These are phyloP conservation scores for Warburgia ugandensis DNA, from an alignment of 164 flowering plant genomes.

Conservation along the genomic window DNA sequence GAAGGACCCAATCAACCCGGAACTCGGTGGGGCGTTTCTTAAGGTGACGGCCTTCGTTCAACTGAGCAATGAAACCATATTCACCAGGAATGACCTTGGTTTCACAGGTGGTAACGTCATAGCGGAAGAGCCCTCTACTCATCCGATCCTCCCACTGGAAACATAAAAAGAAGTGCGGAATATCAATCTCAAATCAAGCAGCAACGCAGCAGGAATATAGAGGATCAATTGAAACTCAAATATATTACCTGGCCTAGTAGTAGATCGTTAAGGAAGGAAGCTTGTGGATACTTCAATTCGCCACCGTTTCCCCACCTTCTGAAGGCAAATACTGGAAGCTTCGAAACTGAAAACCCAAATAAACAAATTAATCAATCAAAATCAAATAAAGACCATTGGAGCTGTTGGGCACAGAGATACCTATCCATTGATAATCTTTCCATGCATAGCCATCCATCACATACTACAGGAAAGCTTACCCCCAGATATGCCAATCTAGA, in stretches of 20 bases:
- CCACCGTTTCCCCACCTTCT: slow-evolving; percentile 16
- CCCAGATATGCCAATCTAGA: neutral
- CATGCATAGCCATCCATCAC: neutral
- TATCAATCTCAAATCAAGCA: neutral
- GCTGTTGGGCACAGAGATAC: too few species aligned
- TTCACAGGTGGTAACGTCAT: slow-evolving; percentile 73
- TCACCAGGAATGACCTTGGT: slow-evolving; percentile 66
- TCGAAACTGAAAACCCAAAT: slow-evolving; percentile 26
- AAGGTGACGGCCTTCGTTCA: slow-evolving; percentile 83
- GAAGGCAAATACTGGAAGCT: slow-evolving; percentile 41
- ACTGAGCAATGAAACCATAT: slow-evolving; percentile 72
- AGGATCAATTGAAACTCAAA: neutral
- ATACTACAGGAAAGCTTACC: too few species aligned
- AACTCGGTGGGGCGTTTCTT: slow-evolving; percentile 88
- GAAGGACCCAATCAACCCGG: slow-evolving; percentile 67
- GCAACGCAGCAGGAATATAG: neutral
- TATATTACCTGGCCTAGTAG: slow-evolving; percentile 29
- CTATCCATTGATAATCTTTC: neutral
- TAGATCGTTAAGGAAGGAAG: slow-evolving; percentile 25
- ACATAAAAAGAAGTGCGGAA: too few species aligned
- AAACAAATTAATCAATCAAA: too few species aligned
- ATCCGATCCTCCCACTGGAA: slow-evolving; percentile 71
- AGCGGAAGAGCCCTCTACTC: slow-evolving; percentile 65
- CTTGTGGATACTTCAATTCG: slow-evolving; percentile 6
- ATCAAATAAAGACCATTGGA: neutral